Base-by-base conservation (phyloP, 352 stramenopile species). In the Aphanomyces cochlioides region DNA sequence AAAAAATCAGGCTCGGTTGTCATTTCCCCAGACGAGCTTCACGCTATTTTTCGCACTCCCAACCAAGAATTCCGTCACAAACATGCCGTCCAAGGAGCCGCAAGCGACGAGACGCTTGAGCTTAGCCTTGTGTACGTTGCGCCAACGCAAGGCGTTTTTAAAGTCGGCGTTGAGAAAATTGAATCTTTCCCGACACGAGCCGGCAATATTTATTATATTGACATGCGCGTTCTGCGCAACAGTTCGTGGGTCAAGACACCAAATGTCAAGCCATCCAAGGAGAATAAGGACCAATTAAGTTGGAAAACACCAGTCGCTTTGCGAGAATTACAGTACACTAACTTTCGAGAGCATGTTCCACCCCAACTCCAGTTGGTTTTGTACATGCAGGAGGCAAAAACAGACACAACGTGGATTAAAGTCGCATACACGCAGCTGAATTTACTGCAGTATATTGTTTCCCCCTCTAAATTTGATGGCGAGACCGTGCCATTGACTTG, bases 51-150 rank as follows among this genome's bases (percentile, higher is more conserved):
- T 17, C 43, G n/a, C n/a, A 64, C 64, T 4, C 64, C 64, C 7
- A 17, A 17, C 15, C 12, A 37, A 3, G 64, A 70, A 47, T 70
- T 70, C 36, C 64, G 36, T 13, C 13, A 36, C 38, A 6, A 38
- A 56, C 41, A 6, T 19, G 8, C 37, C 1, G 8, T 21, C 17
- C 12, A 40, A 63, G 58, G 8, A 7, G 41, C 59, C 34, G 36
- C 17, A 47, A 43, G 6, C 47, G 17, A 39, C 36, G 19, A 63
- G 19, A 21, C n/a, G 37, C 28, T 61, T 21, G 64, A 70, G 5
- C n/a, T 70, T 10, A 70, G 64, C 21, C 36, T 70, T 40, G n/a
- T 70, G n/a, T 70, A 70, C 54, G 36, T 61, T 19, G 34, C 8
- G 21, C 64, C 64, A n/a, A 50, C 43, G 37, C 64, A 70, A 70